Evolutionary conservation across 441 rosid species (phyloP).

Genomic region (Euphorbia schlechtendalii): DNA sequence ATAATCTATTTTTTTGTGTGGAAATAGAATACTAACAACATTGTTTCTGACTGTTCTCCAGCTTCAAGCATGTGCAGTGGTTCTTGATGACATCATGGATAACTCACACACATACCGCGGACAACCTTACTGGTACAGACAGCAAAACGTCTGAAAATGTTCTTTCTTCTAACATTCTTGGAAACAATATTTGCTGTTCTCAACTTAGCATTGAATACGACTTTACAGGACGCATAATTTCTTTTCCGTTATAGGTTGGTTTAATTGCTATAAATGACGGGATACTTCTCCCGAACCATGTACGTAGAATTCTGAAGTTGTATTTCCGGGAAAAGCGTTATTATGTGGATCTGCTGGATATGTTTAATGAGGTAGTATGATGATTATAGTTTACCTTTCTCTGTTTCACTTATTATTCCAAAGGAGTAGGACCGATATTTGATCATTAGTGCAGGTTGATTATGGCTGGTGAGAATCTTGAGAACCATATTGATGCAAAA

Average conservation of each 20-base stretch:
- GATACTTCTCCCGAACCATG: slow-evolving; percentile 37
- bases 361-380: slow-evolving; percentile 35
- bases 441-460: slow-evolving; percentile 33
- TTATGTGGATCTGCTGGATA: slow-evolving; percentile 42
- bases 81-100: slow-evolving; percentile 55
- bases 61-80: slow-evolving; percentile 50
- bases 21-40: slow-evolving; percentile 7
- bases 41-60: slow-evolving; percentile 21
- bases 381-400: no score
- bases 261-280: no score
- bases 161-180: neutral
- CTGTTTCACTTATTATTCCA: neutral
- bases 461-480: slow-evolving; percentile 44
- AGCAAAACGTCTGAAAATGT: slow-evolving; percentile 31
- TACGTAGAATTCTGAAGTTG: slow-evolving; percentile 38
- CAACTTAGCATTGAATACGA: neutral
- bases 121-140: slow-evolving; percentile 53
- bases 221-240: neutral
- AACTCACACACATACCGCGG: slow-evolving; percentile 47
- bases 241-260: slow-evolving; percentile 27
- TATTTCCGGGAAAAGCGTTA: slow-evolving; percentile 44
- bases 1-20: neutral
- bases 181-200: neutral
- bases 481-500: slow-evolving; percentile 35
- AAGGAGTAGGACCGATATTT: no score